These are phyloP conservation scores for Aspergillus ostianus DNA, from an alignment of 495 filamentous ascomycete species.

Conservation along the genomic window DNA sequence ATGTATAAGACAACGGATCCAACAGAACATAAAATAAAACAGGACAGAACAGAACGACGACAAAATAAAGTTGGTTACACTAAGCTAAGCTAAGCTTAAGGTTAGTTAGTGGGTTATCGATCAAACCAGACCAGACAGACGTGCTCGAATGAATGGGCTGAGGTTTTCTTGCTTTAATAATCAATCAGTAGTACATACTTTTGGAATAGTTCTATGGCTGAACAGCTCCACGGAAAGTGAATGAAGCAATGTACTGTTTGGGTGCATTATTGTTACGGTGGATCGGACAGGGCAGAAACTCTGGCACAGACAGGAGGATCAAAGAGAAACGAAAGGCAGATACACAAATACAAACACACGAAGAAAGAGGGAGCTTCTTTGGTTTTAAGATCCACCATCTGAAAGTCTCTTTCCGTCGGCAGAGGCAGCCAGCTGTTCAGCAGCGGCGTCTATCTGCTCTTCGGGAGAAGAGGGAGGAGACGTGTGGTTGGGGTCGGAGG, in stretches of 20 bases:
- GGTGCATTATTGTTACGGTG: not conserved
- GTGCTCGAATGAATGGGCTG: not conserved
- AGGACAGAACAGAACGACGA: not conserved
- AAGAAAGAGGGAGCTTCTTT: not conserved
- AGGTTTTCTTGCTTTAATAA: not conserved
- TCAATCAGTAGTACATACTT: not conserved
- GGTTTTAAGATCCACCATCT: constrained; percentile 19
- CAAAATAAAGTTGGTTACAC: no score
- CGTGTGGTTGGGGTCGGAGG: not conserved
- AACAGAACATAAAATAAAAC: not conserved
- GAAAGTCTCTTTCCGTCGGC: constrained; percentile 35
- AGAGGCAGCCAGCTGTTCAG: constrained; percentile 29
- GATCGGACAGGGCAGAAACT: not conserved
- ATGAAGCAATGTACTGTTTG: not conserved
- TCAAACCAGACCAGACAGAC: not conserved
- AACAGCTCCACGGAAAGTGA: not conserved
- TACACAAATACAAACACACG: constrained; percentile 4
- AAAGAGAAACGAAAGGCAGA: not conserved
- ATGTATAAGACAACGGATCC: not conserved
- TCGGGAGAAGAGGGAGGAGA: constrained; percentile 8
- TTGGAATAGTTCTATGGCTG: not conserved
- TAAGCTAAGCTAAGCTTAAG: not conserved
- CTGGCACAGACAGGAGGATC: not conserved
- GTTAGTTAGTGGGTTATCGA: not conserved
- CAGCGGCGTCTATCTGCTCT: constrained; percentile 21